Evolutionary conservation across 257 asterid species (phyloP), one percentile per base, ranked within the genome.

Genomic region (Jacaranda copaia): DNA sequence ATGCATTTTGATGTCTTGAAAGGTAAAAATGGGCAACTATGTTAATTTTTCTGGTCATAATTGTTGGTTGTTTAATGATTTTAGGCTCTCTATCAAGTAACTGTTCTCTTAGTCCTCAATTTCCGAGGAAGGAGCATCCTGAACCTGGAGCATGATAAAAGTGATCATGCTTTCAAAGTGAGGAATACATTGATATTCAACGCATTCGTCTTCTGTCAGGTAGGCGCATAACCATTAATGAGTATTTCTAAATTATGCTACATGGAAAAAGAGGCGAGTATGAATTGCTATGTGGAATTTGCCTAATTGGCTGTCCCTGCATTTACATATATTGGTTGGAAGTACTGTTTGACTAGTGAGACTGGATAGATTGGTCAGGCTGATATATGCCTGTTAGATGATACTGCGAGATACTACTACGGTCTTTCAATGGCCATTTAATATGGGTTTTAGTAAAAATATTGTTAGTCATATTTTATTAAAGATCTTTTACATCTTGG

Each of bases 1-100:
- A 76, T 62, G 52, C 72, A 43, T 65, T 51, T 74, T 48, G 20
- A 39, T 20, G 32, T 38, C 66, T 59, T 13, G 20, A 14, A 51
- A 69, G 5, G 48, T 49, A 5, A 20, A 62, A 15, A 25, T 20
- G 46, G 59, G 16, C n/a, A 1, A 61, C 52, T 36, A 19, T 35
- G 51, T 68, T 73, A 48, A 56, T 48, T 75, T 70, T 72, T 10
- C 39, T 42, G 70, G 49, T n/a, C 42, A 38, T 74, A 51, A 3
- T 25, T 69, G 58, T 72, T 77, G 71, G 57, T 80, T 35, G 63
- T 67, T 76, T 77, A 58, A 77, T 72, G 16, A 13, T 79, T 83
- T 52, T 87, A 95, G 99, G 99, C 98, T 79, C 67, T 88, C 53
- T 95, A 93, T 82, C 99, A 93, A 91, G 98, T 93, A 69, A 84